phyloP scores from a whole-genome alignment of 108 stramenopile species.

The Aurantiochytrium sp. region DNA sequence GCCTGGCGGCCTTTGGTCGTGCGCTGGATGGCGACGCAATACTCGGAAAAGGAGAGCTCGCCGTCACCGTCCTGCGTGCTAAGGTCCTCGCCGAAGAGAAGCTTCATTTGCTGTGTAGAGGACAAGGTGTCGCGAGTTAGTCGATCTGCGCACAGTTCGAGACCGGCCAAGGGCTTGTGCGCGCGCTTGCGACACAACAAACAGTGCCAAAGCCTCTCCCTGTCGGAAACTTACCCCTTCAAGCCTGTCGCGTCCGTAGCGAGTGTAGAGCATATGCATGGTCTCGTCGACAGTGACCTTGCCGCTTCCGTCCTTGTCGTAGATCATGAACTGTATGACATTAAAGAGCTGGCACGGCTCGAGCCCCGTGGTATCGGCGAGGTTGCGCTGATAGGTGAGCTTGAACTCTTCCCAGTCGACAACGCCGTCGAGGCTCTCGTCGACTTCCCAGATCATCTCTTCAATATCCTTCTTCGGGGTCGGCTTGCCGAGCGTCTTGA shows the following conservation, averaged over 20 bases:
- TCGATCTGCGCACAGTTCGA: no score
- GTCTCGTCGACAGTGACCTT: constrained; percentile 75
- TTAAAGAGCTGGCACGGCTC: constrained; percentile 75
- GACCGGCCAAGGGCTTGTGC: no score
- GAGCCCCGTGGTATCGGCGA: constrained; percentile 69
- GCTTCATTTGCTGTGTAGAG: constrained; percentile 22
- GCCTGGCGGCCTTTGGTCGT: not conserved
- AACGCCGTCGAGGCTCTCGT: constrained; percentile 77
- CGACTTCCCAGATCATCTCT: constrained; percentile 86
- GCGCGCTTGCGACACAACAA: no score
- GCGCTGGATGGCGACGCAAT: not conserved
- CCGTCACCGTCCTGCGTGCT: constrained; percentile 18
- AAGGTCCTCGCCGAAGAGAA: constrained; percentile 21
- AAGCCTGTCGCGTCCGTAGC: constrained; percentile 70
- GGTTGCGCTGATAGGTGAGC: constrained; percentile 76
- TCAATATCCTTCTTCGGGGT: constrained; percentile 65
- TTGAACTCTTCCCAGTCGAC: constrained; percentile 81
- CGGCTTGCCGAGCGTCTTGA: constrained; percentile 64
- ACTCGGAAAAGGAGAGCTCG: constrained; percentile 14
- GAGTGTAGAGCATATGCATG: constrained; percentile 81
- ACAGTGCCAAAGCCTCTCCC: not conserved
- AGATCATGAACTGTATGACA: constrained; percentile 83
- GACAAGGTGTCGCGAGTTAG: not conserved
- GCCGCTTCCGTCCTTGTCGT: constrained; percentile 67
- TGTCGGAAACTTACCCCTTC: constrained; percentile 45